Evolutionary conservation across 768 basidiomycete genomes (phyloP).

Genomic region (Lentinula lateritia): DNA sequence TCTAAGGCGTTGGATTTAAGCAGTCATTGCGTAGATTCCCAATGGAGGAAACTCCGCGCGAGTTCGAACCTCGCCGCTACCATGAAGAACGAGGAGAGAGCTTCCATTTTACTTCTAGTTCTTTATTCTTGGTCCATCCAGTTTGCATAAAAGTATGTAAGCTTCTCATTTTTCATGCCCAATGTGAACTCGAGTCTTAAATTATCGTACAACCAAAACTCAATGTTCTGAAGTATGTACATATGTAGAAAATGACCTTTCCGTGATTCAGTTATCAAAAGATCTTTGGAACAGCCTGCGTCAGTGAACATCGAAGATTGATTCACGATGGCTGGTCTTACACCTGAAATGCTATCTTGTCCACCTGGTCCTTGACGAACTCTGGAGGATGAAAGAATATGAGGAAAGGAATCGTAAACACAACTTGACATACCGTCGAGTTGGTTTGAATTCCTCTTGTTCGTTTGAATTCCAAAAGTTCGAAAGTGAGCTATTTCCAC

Average conservation of each 20-base stretch:
- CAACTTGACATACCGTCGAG: slow-evolving; percentile 45
- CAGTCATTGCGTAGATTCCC: slow-evolving; percentile 50
- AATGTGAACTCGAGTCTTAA: background rate
- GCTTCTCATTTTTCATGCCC: too few relatives aligned
- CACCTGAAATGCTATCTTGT: slow-evolving; percentile 48
- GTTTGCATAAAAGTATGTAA: background rate
- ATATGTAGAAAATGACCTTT: too few relatives aligned
- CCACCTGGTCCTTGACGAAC: slow-evolving; percentile 69
- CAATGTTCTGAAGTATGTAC: too few relatives aligned
- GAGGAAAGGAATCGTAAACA: background rate
- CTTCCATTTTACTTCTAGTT: too few relatives aligned
- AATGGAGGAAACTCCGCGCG: slow-evolving; percentile 82
- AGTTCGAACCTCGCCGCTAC: slow-evolving; percentile 91
- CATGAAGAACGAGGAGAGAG: too few relatives aligned
- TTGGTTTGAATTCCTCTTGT: slow-evolving; percentile 54
- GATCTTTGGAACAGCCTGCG: background rate
- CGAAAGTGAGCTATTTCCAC: slow-evolving; percentile 35
- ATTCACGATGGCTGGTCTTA: slow-evolving; percentile 15
- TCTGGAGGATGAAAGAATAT: slow-evolving; percentile 24
- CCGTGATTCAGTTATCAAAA: too few relatives aligned
- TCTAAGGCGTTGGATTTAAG: slow-evolving; percentile 94
- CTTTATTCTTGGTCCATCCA: background rate
- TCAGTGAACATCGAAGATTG: background rate
- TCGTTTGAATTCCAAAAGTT: slow-evolving; percentile 45
- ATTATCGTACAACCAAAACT: too few relatives aligned